Evolutionary conservation across 768 basidiomycete species (phyloP), one percentile per base, ranked within the genome.

Genomic region (Mycena latifolia): DNA sequence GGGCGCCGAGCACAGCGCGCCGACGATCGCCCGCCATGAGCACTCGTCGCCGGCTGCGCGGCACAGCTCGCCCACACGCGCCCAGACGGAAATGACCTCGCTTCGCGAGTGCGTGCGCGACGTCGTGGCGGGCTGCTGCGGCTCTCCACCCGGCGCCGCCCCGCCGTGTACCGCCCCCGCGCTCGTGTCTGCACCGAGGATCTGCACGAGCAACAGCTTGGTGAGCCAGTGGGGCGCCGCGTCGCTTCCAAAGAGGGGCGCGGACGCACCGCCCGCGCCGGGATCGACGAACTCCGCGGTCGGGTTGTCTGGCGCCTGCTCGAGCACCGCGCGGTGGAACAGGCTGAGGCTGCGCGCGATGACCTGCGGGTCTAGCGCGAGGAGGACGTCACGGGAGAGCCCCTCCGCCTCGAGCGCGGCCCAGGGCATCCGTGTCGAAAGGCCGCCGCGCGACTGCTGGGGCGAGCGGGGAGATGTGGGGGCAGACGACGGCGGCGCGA

Each of bases 211-310:
- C 8, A 95, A 77, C 5, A 92, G 76, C 71, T 86, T 89, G 17
- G 94, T 95, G 45, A 95, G 79, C 93, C 93, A 95, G 74, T 95
- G 91, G 2, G 92, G 92, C 46, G 81, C 82, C 7, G 88, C 88
- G 29, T 92, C 89, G 62, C 79, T 89, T 9, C 93, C 92, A 67
- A 92, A 88, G 20, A 94, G 82, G 25, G 80, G 79, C 18, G 74
- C 61, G 24, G 72, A 70, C 20, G 73, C 55, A n/a, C 63, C 45
- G 1, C 56, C 55, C 25, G 81, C 83, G 10, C 69, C 50, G 11
- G 75, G 76, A 28, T 86, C 71, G 45, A 86, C 71, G 60, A 83
- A 81, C 5, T 81, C 79, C 10, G 79, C 84, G 3, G 84, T 85
- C 55, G 90, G 71, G 67, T 87, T 84, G 43, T 85, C 82, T 0